Percentiles rank a stretch among this genome's conserved stretches.
Evolutionary conservation across 306 rosid species (phyloP).

Genomic region (Chamaecrista fasciculata): DNA sequence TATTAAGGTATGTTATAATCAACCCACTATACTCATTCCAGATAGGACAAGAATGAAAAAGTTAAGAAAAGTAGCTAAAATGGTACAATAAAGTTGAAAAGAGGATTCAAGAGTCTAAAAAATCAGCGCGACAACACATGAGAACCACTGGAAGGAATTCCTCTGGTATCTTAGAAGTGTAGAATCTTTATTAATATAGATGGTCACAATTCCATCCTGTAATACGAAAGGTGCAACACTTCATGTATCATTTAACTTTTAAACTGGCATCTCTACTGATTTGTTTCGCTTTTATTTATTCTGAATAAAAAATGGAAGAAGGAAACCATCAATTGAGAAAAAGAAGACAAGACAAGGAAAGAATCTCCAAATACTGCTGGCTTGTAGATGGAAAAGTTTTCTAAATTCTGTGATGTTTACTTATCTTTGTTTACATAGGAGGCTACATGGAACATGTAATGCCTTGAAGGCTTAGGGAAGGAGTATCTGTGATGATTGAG

Average conservation of each 20-base stretch:
- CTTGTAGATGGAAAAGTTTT: constrained; percentile 14
- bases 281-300: constrained; percentile 17
- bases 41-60: constrained; percentile 12
- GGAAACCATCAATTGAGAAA: background rate
- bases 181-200: constrained; percentile 34
- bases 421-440: constrained; percentile 25
- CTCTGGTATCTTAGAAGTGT: constrained; percentile 31
- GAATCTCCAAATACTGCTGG: constrained; percentile 22
- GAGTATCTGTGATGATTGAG: constrained; percentile 30
- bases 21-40: background rate
- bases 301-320: constrained; percentile 8
- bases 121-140: constrained; percentile 24
- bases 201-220: constrained; percentile 44
- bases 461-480: background rate
- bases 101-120: constrained; percentile 33
- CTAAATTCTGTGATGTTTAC: constrained; percentile 34
- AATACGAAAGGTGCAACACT: constrained; percentile 19
- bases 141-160: constrained; percentile 35
- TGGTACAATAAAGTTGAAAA: constrained; percentile 6
- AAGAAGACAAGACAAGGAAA: constrained; percentile 23
- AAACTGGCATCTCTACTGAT: constrained; percentile 25
- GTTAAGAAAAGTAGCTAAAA: background rate
- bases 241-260: constrained; percentile 10
- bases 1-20: background rate
- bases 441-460: constrained; percentile 26